Evolutionary conservation across 108 stramenopile species (phyloP), one percentile per base, ranked within the genome.

Genomic region (Chaetoceros tenuissimus): DNA sequence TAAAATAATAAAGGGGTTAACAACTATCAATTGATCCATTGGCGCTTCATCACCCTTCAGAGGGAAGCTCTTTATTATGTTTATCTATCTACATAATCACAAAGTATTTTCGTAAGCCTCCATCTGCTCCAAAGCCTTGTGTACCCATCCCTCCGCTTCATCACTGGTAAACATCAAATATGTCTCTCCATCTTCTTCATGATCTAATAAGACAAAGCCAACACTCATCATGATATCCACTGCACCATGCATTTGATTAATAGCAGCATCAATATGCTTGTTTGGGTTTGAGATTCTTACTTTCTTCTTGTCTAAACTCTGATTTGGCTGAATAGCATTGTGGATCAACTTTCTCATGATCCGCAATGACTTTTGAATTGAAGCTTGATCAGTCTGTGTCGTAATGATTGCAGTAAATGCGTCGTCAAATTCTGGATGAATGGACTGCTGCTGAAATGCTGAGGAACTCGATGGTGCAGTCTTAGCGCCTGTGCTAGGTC

Each of bases 261-360:
- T 66, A 1, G 81, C 72, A 13, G 81, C 83, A 31, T 81, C 78
- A 56, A 91, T 91, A 40, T 40, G 34, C 13, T 5, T 5, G 64
- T 87, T 91, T 13, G 83, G 51, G 67, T 91, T 91, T 21, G 75
- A 68, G 46, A 91, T 46, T 43, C 89, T 68, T 2, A 91, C 85
- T 17, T 75, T 67, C 3, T 83, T 73, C 13, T 73, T 68, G 13
- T 64, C 74, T 0, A 62, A 59, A 10, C 53, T 45, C 57, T 90
- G 89, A 31, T 85, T 85, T 64, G 87, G 85, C 16, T 81, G 84
- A 5, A 69, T 84, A 50, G 89, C 89, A 68, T 90, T 90, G n/a
- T 66, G 48, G 26, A 90, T 67, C 2, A 90, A 62, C 43, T 71
- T 90, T 18, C 66, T 34, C 56, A 84, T 71, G 28, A 81, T 84